A percentile compares a stretch with the other conserved stretches of the same genome.
phyloP scores from a whole-genome alignment of 2,329 filamentous ascomycete genomes.

The Fusarium haematococcum region DNA sequence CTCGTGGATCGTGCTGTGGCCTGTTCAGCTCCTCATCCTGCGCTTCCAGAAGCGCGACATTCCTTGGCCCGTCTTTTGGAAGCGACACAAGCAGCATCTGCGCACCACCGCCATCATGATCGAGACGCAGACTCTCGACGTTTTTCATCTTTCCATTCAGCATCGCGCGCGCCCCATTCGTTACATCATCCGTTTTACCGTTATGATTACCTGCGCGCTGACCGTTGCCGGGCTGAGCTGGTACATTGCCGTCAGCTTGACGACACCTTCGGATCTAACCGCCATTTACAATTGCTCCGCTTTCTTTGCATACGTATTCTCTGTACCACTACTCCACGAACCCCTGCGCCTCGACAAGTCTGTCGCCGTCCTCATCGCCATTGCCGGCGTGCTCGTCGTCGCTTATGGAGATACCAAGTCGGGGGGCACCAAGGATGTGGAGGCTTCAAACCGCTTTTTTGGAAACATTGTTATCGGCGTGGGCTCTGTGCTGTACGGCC shows the following conservation, averaged over 20 bases:
- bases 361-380: constrained; percentile 86
- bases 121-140: constrained; percentile 78
- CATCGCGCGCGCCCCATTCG: constrained; percentile 58
- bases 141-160: constrained; percentile 59
- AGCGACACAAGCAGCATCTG: constrained; percentile 65
- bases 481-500: constrained; percentile 91
- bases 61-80: constrained; percentile 89
- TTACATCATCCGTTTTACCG: constrained; percentile 84
- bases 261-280: constrained; percentile 91
- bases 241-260: constrained; percentile 95
- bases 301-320: constrained; percentile 98
- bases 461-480: constrained; percentile 94
- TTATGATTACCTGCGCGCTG: constrained; percentile 84
- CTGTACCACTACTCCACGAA: constrained; percentile 88
- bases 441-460: constrained; percentile 75
- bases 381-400: constrained; percentile 91
- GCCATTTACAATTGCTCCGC: constrained; percentile 99
- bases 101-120: constrained; percentile 81
- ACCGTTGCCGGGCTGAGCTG: constrained; percentile 93
- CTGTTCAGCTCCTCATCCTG: constrained; percentile 82
- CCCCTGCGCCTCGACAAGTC: constrained; percentile 87
- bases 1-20: constrained; percentile 93
- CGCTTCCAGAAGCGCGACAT: constrained; percentile 82
- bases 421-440: constrained; percentile 56
- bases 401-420: constrained; percentile 83